These are phyloP conservation scores for Euphorbia corollata DNA, from an alignment of 441 rosid species.

Conservation along the genomic window DNA sequence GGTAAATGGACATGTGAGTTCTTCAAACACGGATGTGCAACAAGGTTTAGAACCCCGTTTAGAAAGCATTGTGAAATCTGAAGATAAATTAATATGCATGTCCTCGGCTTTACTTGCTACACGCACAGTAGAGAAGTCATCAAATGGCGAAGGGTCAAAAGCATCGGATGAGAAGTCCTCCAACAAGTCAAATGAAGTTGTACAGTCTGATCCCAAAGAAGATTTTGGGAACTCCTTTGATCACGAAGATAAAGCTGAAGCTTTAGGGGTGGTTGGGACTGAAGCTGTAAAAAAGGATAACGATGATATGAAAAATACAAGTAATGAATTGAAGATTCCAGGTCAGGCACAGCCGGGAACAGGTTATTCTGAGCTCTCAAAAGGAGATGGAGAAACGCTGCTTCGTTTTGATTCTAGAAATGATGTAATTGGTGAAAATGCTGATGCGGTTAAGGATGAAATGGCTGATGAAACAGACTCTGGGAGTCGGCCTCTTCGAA, in stretches of 20 bases:
- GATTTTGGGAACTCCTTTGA: conserved; percentile 16
- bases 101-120: conserved; percentile 18
- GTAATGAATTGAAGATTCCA: conserved; percentile 21
- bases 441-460: conserved; percentile 32
- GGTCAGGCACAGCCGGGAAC: not conserved
- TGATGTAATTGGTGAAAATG: conserved; percentile 25
- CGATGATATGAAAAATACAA: conserved; percentile 26
- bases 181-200: conserved; percentile 22
- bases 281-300: conserved; percentile 25
- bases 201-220: conserved; percentile 21
- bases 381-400: conserved; percentile 26
- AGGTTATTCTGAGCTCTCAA: conserved; percentile 22
- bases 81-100: conserved; percentile 22
- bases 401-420: conserved; percentile 23
- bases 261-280: conserved; percentile 26
- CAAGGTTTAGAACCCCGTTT: conserved; percentile 34
- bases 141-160: conserved; percentile 25
- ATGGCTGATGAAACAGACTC: conserved; percentile 28
- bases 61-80: conserved; percentile 35
- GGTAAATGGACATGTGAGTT: conserved; percentile 17
- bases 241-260: conserved; percentile 28
- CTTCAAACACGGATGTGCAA: conserved; percentile 35
- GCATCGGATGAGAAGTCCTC: conserved; percentile 25
- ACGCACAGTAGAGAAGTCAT: conserved; percentile 22
- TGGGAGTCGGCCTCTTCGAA: conserved; percentile 20